Percentiles rank a stretch among this genome's conserved stretches.
Evolutionary conservation across 352 stramenopile species (phyloP).

Genomic region (Phytophthora sojae): DNA sequence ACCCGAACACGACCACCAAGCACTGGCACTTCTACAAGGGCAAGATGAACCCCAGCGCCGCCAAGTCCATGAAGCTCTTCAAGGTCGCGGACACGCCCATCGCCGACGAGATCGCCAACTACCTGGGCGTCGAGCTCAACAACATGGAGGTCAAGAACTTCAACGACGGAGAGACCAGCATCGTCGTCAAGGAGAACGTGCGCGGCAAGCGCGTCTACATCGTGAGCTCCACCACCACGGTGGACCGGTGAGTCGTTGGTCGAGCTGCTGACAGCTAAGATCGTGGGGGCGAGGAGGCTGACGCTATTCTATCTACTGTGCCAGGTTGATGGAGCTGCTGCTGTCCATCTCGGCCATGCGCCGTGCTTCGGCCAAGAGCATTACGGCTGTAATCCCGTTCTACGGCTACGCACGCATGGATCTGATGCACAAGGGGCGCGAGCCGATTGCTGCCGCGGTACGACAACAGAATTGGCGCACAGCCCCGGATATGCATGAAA

Average conservation of each 20-base stretch:
- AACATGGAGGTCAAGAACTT: conserved; percentile 86
- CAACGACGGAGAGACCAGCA: conserved; percentile 85
- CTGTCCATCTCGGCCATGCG: conserved; percentile 87
- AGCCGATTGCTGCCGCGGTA: conserved; percentile 82
- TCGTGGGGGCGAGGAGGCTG: background rate
- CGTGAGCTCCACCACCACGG: conserved; percentile 85
- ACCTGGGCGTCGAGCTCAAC: conserved; percentile 83
- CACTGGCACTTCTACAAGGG: conserved; percentile 91
- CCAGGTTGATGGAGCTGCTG: conserved; percentile 85
- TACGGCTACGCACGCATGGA: conserved; percentile 90
- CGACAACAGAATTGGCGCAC: background rate
- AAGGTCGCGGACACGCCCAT: conserved; percentile 89
- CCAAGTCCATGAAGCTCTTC: conserved; percentile 91
- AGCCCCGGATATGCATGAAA: too few relatives aligned
- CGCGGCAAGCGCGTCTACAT: conserved; percentile 89
- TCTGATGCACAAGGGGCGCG: conserved; percentile 84
- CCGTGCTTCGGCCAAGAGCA: conserved; percentile 85
- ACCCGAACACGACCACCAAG: conserved; percentile 86
- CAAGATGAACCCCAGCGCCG: conserved; percentile 83
- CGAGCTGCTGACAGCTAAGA: background rate
- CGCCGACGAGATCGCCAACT: conserved; percentile 84
- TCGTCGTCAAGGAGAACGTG: conserved; percentile 80
- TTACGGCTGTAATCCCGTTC: conserved; percentile 89
- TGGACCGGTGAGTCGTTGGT: conserved; percentile 64
- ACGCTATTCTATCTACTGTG: background rate